Base-by-base conservation (phyloP, 768 basidiomycete species). In the Myochromella boudieri region DNA sequence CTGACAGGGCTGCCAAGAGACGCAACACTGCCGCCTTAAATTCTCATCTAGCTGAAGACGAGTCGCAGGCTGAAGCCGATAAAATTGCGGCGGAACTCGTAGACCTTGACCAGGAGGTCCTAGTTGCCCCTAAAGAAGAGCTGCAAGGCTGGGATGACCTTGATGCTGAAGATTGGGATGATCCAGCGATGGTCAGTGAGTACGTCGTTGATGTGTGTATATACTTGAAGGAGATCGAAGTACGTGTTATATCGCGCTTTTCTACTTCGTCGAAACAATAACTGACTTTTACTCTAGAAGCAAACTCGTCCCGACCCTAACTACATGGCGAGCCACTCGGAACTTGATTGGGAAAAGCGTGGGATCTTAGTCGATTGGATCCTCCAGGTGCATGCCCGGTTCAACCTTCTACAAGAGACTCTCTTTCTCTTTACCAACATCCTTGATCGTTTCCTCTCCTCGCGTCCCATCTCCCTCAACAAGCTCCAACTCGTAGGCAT, bases 401-500 rank as follows among this genome's bases (percentile, higher is more conserved):
- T 94, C 75, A 81, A 82, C 45, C 76, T 97, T 24, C 74, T 90
- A 8, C 89, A 90, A 12, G 94, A 97, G 67, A 95, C 95, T 1
- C 81, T 97, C 46, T 95, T 95, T 72, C 80, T 95, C 48, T 83
- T 84, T 58, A 74, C 84, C 54, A 95, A 97, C 72, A 82, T 97
- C 60, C 80, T 95, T 44, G 85, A 87, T 59, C 81, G 85, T 41
- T 85, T 87, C 69, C 74, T 87, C 14, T 80, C 78, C 12, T 64
- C 72, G 27, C 87, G 92, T 10, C 78, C 82, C 39, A 84, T 94
- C 51, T 86, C 89, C 1, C 71, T 94, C 25, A 72, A 81, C 50
- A 95, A 94, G 64, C 78, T 95, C 26, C 95, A 97, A 64, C 83
- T 97, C 28, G 91, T 97, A 47, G 95, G 95, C 46, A 76, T 93